Evolutionary conservation across 2,329 filamentous ascomycete species (phyloP).

Genomic region (Stenocarpella maydis): DNA sequence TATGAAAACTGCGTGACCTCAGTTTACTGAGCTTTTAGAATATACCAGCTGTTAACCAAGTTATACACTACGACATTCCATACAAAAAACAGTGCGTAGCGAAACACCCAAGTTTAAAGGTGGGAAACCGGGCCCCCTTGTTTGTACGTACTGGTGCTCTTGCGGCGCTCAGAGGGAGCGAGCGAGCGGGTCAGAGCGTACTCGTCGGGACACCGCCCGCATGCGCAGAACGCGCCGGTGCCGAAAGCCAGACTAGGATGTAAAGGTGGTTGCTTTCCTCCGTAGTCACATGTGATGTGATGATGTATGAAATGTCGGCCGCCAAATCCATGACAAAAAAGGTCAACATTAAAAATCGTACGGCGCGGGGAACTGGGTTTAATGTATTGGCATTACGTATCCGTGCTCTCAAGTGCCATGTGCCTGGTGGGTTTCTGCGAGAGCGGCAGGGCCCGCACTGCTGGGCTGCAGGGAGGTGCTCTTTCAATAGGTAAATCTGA

Average conservation of each 20-base stretch:
- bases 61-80: no score
- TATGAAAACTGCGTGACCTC: no score
- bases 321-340: background rate
- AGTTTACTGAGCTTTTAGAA: no score
- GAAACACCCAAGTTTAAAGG: no score
- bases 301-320: background rate
- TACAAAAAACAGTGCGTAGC: no score
- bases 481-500: background rate
- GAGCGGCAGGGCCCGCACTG: background rate
- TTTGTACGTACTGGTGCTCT: no score
- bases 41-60: no score
- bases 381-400: constrained; percentile 6
- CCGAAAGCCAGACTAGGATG: constrained; percentile 2
- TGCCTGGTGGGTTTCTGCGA: background rate
- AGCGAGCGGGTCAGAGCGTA: constrained; percentile 13
- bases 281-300: background rate
- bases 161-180: no score
- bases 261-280: background rate
- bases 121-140: no score
- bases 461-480: background rate
- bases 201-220: constrained; percentile 6
- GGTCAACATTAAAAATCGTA: no score
- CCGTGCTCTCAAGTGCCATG: no score
- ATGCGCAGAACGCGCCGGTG: constrained; percentile 22
- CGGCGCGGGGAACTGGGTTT: no score